Base-by-base conservation (phyloP, 2,329 filamentous ascomycete species). In the Aspergillus caelatus region DNA sequence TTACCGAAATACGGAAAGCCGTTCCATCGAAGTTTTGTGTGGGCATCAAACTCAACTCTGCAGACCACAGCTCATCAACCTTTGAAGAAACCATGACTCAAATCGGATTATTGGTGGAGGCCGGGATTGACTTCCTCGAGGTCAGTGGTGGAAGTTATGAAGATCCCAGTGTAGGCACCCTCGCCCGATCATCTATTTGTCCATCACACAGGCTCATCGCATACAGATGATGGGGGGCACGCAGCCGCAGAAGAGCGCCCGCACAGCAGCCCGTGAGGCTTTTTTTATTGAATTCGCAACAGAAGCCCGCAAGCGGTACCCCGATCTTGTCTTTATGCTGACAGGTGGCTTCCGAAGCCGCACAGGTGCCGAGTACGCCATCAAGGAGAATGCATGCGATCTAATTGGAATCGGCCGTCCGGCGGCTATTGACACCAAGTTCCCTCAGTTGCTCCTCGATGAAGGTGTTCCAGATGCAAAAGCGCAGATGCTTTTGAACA, bases 211-310 rank as follows among this genome's bases (percentile, higher is more conserved):
- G 26, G 26, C 19, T 52, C 12, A 48, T 26, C 21, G 19, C 11
- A 57, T 53, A 34, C 14, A 71, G 70, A 81, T 84, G 77, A 71
- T 80, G 36, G 67, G 65, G 63, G 61, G 64, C 57, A 57, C 59
- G 12, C 50, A 66, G 68, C 72, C 63, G 73, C 66, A 57, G 19
- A 70, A 71, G 70, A 78, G 69, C 9, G 77, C 78, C 26, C 80
- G 81, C 7, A 88, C 86, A 1, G 76, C 78, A 14, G 82, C 82
- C 0, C 83, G 89, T 9, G 89, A 91, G 68, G 87, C 88, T 0
- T 91, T 89, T 79, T 91, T 92, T 77, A 78, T 91, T 1, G 85
- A 90, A 53, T 91, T 91, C 66, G 86, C 87, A 0, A 76, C 79
- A n/a, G 77, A 80, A 10, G 82, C 86, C 39, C 81, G 85, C 32